Evolutionary conservation across 78 protist species (phyloP).

Genomic region (Dictyostelium intermedium): DNA sequence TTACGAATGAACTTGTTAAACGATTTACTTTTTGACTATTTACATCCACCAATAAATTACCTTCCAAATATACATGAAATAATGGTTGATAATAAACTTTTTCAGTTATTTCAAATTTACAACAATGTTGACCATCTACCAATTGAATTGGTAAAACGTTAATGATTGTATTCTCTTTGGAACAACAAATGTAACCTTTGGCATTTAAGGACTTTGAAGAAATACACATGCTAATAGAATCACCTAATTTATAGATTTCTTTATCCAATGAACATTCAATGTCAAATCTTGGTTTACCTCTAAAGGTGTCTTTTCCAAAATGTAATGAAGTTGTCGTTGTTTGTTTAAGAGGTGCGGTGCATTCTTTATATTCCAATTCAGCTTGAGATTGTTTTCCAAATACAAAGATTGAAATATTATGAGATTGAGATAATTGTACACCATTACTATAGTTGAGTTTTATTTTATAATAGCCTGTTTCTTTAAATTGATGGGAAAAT

Average conservation of each 20-base stretch:
- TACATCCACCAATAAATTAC: neutral
- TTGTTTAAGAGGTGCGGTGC: neutral
- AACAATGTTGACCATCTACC: neutral
- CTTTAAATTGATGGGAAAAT: neutral
- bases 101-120: neutral
- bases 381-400: slow-evolving; percentile 35
- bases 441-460: neutral
- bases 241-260: neutral
- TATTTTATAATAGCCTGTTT: neutral
- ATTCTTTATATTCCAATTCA: slow-evolving; percentile 19
- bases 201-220: neutral
- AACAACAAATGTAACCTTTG: neutral
- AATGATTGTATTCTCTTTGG: neutral
- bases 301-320: neutral
- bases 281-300: neutral
- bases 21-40: neutral
- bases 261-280: neutral
- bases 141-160: neutral
- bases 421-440: neutral
- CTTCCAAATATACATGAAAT: neutral
- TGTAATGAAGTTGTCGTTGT: neutral
- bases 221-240: neutral
- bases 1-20: neutral
- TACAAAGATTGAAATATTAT: neutral
- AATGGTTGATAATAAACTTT: neutral